Evolutionary conservation across 2,329 filamentous ascomycete genomes (phyloP).

Genomic region (Penicillium italicum): DNA sequence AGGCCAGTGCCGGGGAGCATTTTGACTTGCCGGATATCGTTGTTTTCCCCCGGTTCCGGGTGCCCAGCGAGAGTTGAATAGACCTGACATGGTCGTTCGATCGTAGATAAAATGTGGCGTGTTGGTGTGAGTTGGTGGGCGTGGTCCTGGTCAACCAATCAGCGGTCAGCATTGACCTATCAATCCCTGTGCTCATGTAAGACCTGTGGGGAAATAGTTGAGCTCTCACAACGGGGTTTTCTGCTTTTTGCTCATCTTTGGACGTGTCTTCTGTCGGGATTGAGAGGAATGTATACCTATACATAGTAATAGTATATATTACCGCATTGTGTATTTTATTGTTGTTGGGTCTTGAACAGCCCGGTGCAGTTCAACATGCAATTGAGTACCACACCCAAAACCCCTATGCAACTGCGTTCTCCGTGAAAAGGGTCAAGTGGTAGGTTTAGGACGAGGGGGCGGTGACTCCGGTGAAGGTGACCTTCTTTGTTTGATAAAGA

Average conservation of each 20-base stretch:
- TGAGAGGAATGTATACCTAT: not conserved
- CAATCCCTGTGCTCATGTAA: not conserved
- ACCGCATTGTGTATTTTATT: not conserved
- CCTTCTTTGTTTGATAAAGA: not conserved
- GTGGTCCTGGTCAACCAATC: not conserved
- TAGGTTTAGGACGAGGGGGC: not conserved
- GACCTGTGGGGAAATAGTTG: not conserved
- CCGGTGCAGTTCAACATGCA: not conserved
- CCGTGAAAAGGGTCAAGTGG: not conserved
- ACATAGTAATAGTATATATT: not conserved
- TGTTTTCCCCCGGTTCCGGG: conserved; percentile 9
- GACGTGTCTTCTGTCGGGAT: not conserved
- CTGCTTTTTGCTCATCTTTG: not conserved
- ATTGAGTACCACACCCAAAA: not conserved
- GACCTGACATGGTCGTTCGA: conserved; percentile 7
- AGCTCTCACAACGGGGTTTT: not conserved
- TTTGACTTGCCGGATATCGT: not conserved
- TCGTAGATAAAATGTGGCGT: not conserved
- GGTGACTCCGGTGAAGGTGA: too few species aligned
- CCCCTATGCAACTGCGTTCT: not conserved
- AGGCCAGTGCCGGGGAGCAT: not conserved
- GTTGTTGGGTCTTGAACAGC: not conserved
- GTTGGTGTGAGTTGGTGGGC: not conserved
- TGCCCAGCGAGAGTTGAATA: conserved; percentile 27
- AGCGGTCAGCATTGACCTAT: not conserved